phyloP scores from a whole-genome alignment of 495 filamentous ascomycete genomes.

The Oidiodendron maius region DNA sequence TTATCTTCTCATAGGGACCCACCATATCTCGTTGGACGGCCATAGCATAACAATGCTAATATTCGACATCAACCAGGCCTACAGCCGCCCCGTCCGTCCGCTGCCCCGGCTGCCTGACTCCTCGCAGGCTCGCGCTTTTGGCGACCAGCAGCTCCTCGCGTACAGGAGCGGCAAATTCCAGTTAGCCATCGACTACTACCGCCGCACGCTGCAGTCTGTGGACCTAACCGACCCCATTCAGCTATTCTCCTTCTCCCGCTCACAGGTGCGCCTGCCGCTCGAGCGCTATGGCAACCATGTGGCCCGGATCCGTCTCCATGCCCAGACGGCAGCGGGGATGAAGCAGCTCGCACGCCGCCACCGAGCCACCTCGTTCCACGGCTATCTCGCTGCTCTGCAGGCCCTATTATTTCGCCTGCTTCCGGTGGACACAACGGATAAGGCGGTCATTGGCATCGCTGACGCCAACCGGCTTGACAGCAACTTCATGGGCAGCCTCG shows the following conservation, averaged over 20 bases:
- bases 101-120: background rate
- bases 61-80: slow-evolving; percentile 32
- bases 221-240: slow-evolving; percentile 24
- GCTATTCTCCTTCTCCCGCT: slow-evolving; percentile 19
- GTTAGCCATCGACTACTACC: slow-evolving; percentile 12
- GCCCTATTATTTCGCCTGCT: slow-evolving; percentile 13
- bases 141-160: slow-evolving; percentile 1
- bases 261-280: background rate
- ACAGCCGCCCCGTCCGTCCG: slow-evolving; percentile 18
- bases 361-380: slow-evolving; percentile 17
- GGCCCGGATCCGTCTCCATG: background rate
- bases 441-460: slow-evolving; percentile 38
- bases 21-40: slow-evolving; percentile 44
- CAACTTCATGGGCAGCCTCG: slow-evolving; percentile 11
- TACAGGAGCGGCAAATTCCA: background rate
- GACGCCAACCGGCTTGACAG: slow-evolving; percentile 29
- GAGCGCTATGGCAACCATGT: background rate
- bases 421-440: slow-evolving; percentile 19
- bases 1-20: slow-evolving; percentile 20
- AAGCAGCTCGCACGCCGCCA: background rate
- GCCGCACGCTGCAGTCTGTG: slow-evolving; percentile 27
- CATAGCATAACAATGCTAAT: slow-evolving; percentile 31
- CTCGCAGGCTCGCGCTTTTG: slow-evolving; percentile 13
- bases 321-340: background rate
- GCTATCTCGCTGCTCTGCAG: slow-evolving; percentile 20